A percentile compares a stretch with the other conserved stretches of the same genome.
Conservation (phyloP, 441 rosid species). For the Raphanus hybrid region DNA sequence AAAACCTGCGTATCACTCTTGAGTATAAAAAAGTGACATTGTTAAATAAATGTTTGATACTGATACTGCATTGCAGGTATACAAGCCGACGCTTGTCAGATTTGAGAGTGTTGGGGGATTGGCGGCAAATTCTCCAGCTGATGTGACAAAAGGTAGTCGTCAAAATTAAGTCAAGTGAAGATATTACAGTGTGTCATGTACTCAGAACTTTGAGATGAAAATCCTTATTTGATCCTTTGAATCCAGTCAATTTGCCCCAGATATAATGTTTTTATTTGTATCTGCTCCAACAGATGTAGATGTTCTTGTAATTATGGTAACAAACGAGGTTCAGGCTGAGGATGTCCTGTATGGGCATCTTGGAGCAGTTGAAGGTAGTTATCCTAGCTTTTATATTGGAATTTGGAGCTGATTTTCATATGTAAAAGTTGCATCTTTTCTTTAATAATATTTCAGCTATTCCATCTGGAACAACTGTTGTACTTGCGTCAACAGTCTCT, state of each 20-base stretch:
- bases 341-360: conserved; percentile 78
- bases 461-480: conserved; percentile 74
- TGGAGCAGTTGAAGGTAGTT: conserved; percentile 84
- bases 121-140: conserved; percentile 78
- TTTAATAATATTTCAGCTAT: conserved; percentile 57
- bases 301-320: conserved; percentile 90
- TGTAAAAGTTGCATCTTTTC: too few species aligned
- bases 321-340: conserved; percentile 94
- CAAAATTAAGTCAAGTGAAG: conserved; percentile 9
- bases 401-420: conserved; percentile 32
- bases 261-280: conserved; percentile 17
- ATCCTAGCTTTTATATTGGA: conserved; percentile 22
- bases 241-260: neutral
- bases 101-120: conserved; percentile 84
- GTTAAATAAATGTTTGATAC: conserved; percentile 19
- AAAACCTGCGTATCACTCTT: neutral
- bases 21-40: neutral
- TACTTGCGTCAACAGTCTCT: conserved; percentile 95
- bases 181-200: conserved; percentile 20
- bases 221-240: neutral
- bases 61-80: conserved; percentile 65
- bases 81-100: conserved; percentile 74
- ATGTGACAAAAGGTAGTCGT: conserved; percentile 72
- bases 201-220: conserved; percentile 27
- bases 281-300: conserved; percentile 67